Percentiles rank a stretch among this genome's conserved stretches.
Conservation (phyloP, 2,329 filamentous ascomycete genomes). For the Biscogniauxia mediterranea region DNA sequence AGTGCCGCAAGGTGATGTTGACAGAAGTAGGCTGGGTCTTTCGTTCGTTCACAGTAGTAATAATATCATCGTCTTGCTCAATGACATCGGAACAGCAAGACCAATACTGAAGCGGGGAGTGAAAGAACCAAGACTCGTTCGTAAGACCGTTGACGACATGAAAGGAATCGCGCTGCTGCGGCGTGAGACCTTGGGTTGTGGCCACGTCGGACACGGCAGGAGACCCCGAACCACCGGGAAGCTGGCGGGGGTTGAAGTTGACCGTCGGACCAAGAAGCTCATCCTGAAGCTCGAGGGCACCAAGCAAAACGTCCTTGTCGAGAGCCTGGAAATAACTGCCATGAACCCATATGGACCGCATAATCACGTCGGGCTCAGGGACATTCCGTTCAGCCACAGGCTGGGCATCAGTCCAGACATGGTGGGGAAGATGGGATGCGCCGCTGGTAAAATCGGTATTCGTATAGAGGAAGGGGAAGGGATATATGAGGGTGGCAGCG, state of each 20-base stretch:
- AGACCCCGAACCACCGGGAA: constrained; percentile 26
- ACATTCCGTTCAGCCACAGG: constrained; percentile 53
- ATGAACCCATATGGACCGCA: constrained; percentile 81
- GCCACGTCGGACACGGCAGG: constrained; percentile 28
- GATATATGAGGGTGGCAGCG: constrained; percentile 69
- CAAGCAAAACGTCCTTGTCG: constrained; percentile 60
- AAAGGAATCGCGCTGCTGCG: constrained; percentile 50
- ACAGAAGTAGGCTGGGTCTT: constrained; percentile 63
- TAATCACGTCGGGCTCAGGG: constrained; percentile 66
- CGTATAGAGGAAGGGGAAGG: constrained; percentile 72
- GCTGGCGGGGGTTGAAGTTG: constrained; percentile 51
- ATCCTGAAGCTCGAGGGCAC: constrained; percentile 69
- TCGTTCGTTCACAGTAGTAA: constrained; percentile 66
- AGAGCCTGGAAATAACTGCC: constrained; percentile 78
- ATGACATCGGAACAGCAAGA: constrained; percentile 61
- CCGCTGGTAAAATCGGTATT: constrained; percentile 66
- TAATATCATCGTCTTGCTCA: constrained; percentile 58
- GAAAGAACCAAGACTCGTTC: constrained; percentile 71
- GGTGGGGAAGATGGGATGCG: constrained; percentile 69
- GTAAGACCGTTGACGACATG: constrained; percentile 60
- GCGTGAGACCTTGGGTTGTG: constrained; percentile 37
- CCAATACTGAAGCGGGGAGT: constrained; percentile 84
- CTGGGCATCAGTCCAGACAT: constrained; percentile 77
- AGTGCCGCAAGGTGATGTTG: constrained; percentile 73
- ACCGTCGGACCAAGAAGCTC: constrained; percentile 61